Evolutionary conservation across 148 eudicot species (phyloP), one percentile per base, ranked within the genome.

Genomic region (Chenopodium quinoa): DNA sequence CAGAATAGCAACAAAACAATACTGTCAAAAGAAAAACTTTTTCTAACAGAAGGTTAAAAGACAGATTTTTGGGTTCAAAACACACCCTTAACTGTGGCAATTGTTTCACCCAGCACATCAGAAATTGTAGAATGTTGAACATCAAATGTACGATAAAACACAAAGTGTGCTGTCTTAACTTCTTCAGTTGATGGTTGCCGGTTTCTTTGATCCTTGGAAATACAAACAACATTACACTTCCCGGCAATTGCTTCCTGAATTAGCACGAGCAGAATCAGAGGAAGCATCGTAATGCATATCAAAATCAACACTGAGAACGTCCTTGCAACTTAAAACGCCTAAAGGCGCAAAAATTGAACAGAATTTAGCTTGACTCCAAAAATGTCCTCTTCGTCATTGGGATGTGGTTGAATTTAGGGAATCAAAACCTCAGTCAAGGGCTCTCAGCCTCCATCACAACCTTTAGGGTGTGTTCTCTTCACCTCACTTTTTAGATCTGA

Each of bases 121-220:
- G 87, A 88, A 82, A 92, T 82, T 37, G 86, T 84, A 68, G 44
- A 78, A n/a, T 78, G 80, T 20, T 70, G 85, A 66, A 92, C 93
- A 85, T 94, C 91, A 86, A 91, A 94, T 54, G 96, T 90, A 73
- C 98, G 96, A 77, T 86, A 89, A 84, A 92, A 94, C 60, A 94
- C 71, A 83, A 80, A 86, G 77, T 94, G 90, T 9, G 94, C 93
- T 85, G 71, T 64, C 75, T 84, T 70, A 75, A 90, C 78, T 78
- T 94, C 93, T 80, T 89, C 85, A 25, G 4, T 76, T 25, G 93
- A 90, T 70, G 98, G 98, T 85, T 88, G 91, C 27, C 84, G 86
- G 73, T 92, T 94, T 81, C 93, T 86, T 44, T 50, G 77, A 84
- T 94, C 94, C 86, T 86, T 87, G 40, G 93, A 92, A 74, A 81